Percentiles rank a stretch among this genome's conserved stretches.
phyloP scores from a whole-genome alignment of 495 filamentous ascomycete genomes.

The Trichoderma erinaceum region DNA sequence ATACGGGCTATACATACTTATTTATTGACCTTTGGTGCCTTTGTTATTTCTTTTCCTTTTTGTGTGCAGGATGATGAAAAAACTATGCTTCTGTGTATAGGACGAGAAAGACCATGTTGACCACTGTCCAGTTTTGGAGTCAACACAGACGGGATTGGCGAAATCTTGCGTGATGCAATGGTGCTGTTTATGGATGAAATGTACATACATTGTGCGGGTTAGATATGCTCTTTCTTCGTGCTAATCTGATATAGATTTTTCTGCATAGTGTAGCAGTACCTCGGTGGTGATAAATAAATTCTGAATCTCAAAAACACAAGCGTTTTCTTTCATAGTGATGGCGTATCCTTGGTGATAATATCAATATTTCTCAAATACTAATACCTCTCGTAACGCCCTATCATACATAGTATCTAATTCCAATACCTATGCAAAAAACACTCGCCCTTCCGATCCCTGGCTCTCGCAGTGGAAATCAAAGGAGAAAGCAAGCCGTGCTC shows the following conservation, averaged over 20 bases:
- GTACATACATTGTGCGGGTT: not conserved
- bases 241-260: too few species aligned
- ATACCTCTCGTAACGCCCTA: not conserved
- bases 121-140: not conserved
- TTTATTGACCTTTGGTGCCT: not conserved
- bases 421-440: not conserved
- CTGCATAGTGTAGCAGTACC: too few species aligned
- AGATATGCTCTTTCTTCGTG: not conserved
- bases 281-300: too few species aligned
- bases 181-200: not conserved
- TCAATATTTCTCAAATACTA: too few species aligned
- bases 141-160: too few species aligned
- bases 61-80: not conserved
- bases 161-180: too few species aligned
- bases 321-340: too few species aligned
- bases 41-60: not conserved
- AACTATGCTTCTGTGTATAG: not conserved
- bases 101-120: not conserved
- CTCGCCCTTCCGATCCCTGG: not conserved
- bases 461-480: not conserved
- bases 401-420: not conserved
- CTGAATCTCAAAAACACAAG: too few species aligned
- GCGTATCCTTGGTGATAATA: too few species aligned
- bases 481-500: not conserved
- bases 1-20: not conserved